phyloP scores from a whole-genome alignment of 495 filamentous ascomycete species.

The Penicillium mononematosum region DNA sequence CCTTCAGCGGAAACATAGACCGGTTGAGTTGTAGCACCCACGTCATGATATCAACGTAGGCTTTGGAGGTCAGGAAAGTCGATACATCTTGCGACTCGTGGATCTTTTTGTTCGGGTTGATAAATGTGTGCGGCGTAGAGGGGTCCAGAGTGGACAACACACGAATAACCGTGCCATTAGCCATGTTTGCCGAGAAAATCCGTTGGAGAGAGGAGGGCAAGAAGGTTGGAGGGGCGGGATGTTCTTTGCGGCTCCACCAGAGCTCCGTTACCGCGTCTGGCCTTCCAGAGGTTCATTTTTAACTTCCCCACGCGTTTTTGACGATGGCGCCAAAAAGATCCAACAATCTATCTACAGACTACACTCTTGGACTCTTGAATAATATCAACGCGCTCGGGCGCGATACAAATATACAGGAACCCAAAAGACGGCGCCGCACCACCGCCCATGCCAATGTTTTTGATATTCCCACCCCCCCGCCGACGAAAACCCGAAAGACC shows the following conservation, averaged over 20 bases:
- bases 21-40: slow-evolving; percentile 90
- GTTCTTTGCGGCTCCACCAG: slow-evolving; percentile 7
- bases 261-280: slow-evolving; percentile 12
- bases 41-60: slow-evolving; percentile 79
- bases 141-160: slow-evolving; percentile 33
- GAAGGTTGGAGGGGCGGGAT: neutral
- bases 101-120: slow-evolving; percentile 64
- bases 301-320: slow-evolving; percentile 6
- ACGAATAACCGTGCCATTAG: slow-evolving; percentile 24
- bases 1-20: slow-evolving; percentile 72
- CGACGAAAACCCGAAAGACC: neutral
- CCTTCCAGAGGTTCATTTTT: neutral
- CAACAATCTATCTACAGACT: neutral
- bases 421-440: slow-evolving; percentile 1
- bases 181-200: slow-evolving; percentile 23
- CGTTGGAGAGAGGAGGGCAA: neutral
- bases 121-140: slow-evolving; percentile 32
- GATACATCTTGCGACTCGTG: slow-evolving; percentile 75
- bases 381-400: neutral
- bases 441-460: neutral
- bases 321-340: slow-evolving; percentile 3
- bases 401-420: neutral
- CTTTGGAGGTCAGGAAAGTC: slow-evolving; percentile 71
- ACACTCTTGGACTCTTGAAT: slow-evolving; percentile 2
- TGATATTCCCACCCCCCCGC: slow-evolving; percentile 1